These are phyloP conservation scores for Nicotiana otophora DNA, from an alignment of 257 asterid species.

Conservation along the genomic window DNA sequence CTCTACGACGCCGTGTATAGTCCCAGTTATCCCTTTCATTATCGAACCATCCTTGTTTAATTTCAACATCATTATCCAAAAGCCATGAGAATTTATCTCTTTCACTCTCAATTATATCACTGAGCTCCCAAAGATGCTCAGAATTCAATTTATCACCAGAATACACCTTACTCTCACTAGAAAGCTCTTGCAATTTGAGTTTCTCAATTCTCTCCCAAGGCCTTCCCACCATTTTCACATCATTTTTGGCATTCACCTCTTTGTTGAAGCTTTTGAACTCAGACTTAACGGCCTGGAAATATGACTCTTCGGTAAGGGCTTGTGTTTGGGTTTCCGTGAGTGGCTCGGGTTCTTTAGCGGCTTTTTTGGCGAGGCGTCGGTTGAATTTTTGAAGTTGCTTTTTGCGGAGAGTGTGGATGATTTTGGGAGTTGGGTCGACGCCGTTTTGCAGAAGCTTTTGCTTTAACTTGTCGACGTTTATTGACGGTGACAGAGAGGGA, in stretches of 20 bases:
- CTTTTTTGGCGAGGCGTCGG: slow-evolving; percentile 65
- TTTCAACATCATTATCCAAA: slow-evolving; percentile 67
- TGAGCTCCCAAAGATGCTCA: slow-evolving; percentile 61
- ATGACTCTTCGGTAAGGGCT: slow-evolving; percentile 44
- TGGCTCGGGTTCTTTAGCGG: slow-evolving; percentile 46
- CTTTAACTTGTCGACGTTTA: slow-evolving; percentile 47
- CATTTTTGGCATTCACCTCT: slow-evolving; percentile 18
- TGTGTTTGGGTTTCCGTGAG: slow-evolving; percentile 45
- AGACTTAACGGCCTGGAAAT: slow-evolving; percentile 52
- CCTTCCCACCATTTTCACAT: slow-evolving; percentile 53
- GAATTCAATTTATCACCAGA: slow-evolving; percentile 47
- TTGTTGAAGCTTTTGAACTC: slow-evolving; percentile 62
- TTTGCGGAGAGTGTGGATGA: slow-evolving; percentile 78
- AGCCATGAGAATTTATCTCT: slow-evolving; percentile 75
- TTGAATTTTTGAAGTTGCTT: slow-evolving; percentile 72
- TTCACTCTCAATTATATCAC: slow-evolving; percentile 71
- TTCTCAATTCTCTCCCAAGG: slow-evolving; percentile 87
- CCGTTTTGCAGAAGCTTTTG: slow-evolving; percentile 48
- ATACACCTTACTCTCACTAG: slow-evolving; percentile 40
- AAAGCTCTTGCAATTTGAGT: slow-evolving; percentile 57
- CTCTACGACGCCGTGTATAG: slow-evolving; percentile 42
- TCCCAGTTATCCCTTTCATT: slow-evolving; percentile 38
- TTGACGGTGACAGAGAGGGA: slow-evolving; percentile 38
- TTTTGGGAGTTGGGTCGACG: slow-evolving; percentile 73
- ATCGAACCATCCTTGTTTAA: slow-evolving; percentile 42